Percentiles rank a stretch among this genome's conserved stretches.
Conservation (phyloP, 2,329 filamentous ascomycete genomes). For the Aspergillus sp. region DNA sequence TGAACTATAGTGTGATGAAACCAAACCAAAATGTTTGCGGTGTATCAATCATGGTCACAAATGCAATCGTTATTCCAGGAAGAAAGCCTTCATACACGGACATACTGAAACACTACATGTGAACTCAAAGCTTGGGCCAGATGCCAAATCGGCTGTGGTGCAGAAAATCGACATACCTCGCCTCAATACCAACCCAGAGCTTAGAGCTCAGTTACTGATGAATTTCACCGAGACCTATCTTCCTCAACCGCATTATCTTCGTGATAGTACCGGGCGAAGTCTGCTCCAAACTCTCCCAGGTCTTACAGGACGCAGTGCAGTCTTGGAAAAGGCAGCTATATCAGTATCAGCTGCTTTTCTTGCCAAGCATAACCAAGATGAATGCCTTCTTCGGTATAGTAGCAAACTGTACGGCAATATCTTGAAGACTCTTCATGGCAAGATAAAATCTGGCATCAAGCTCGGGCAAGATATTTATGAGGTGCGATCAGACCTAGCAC, state of each 20-base stretch:
- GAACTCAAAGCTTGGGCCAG: not conserved
- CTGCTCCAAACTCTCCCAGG: slow-evolving; percentile 23
- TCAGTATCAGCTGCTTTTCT: slow-evolving; percentile 24
- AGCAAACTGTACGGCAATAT: slow-evolving; percentile 25
- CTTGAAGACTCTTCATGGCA: slow-evolving; percentile 21
- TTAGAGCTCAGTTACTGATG: slow-evolving; percentile 22
- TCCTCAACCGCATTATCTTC: slow-evolving; percentile 9
- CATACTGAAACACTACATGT: slow-evolving; percentile 11
- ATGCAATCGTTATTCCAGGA: slow-evolving; percentile 26
- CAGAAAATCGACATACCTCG: slow-evolving; percentile 17
- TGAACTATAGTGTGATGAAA: slow-evolving; percentile 28
- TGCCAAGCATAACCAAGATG: slow-evolving; percentile 23
- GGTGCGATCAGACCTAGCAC: slow-evolving; percentile 15
- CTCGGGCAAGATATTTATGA: slow-evolving; percentile 27
- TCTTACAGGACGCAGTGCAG: slow-evolving; percentile 17
- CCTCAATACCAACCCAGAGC: slow-evolving; percentile 20
- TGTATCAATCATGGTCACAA: slow-evolving; percentile 31
- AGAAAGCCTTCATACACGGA: slow-evolving; percentile 23
- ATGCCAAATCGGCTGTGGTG: slow-evolving; percentile 1
- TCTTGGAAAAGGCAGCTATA: slow-evolving; percentile 23
- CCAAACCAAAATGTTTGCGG: slow-evolving; percentile 26
- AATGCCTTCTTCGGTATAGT: slow-evolving; percentile 25
- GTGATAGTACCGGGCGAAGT: slow-evolving; percentile 2
- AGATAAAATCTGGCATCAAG: slow-evolving; percentile 19
- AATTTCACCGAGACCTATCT: slow-evolving; percentile 20